Percentiles rank a stretch among this genome's conserved stretches.
These are phyloP conservation scores for Arthrinium phaeospermum DNA, from an alignment of 2,329 filamentous ascomycete genomes.

Conservation along the genomic window DNA sequence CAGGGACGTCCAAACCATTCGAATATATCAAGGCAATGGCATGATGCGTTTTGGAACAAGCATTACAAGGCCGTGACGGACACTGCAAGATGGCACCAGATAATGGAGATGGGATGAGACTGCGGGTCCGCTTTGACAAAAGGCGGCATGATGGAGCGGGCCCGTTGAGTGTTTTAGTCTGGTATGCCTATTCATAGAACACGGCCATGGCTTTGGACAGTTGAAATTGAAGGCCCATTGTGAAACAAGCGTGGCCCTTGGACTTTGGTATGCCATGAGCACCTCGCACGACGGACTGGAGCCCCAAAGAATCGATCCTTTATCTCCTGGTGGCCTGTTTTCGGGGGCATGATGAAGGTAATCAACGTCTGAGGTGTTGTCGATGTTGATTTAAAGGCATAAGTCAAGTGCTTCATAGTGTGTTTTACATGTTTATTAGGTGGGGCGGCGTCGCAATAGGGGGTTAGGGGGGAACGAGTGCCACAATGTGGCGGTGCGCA, in stretches of 20 bases:
- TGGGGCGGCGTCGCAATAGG: not conserved
- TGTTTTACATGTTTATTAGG: conserved; percentile 8
- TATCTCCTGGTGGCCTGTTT: not conserved
- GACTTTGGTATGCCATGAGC: not conserved
- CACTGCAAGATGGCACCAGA: not conserved
- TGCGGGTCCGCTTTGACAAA: not conserved
- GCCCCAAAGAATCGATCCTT: not conserved
- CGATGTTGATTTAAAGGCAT: conserved; percentile 10
- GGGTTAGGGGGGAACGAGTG: not conserved
- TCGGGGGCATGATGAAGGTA: not conserved
- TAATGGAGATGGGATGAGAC: not conserved
- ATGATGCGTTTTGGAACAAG: not conserved
- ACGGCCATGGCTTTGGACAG: not conserved
- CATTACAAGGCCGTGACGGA: not conserved
- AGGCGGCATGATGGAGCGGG: not conserved
- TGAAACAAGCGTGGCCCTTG: not conserved
- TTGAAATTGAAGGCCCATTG: not conserved
- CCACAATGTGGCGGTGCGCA: not conserved
- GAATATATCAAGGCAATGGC: not conserved
- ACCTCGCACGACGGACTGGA: not conserved
- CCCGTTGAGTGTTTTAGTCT: not conserved
- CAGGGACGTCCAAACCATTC: not conserved
- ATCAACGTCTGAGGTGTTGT: not conserved
- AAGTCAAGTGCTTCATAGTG: not conserved
- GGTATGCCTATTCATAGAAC: not conserved